phyloP scores from a whole-genome alignment of 768 basidiomycete species.

The Tulasnella sp. region DNA sequence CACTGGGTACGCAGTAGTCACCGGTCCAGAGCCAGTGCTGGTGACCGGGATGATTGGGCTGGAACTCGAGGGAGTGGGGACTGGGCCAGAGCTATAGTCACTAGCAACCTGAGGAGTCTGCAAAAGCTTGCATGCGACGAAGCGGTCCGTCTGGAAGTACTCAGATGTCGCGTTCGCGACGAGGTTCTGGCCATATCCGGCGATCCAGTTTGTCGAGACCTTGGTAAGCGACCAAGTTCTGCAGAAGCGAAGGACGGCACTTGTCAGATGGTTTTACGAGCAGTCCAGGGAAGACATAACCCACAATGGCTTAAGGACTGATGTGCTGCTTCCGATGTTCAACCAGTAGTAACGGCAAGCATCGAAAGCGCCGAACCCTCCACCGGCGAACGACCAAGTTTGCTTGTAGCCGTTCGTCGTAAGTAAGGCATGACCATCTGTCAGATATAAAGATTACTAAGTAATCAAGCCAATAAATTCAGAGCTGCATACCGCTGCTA shows the following conservation, averaged over 20 bases:
- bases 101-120: background rate
- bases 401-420: slow-evolving; percentile 11
- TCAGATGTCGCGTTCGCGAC: background rate
- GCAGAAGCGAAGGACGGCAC: background rate
- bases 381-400: slow-evolving; percentile 5
- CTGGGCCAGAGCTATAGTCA: background rate
- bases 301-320: slow-evolving; percentile 7
- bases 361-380: slow-evolving; percentile 21
- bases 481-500: background rate
- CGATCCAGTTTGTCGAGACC: slow-evolving; percentile 1
- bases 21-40: background rate
- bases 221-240: background rate
- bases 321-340: slow-evolving; percentile 9
- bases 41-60: background rate
- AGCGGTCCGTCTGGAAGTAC: slow-evolving; percentile 6
- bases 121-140: background rate
- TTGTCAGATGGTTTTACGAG: background rate
- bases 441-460: background rate
- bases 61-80: background rate
- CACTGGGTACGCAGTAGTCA: background rate
- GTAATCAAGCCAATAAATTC: background rate
- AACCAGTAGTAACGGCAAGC: slow-evolving; percentile 23
- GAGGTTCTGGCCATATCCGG: background rate
- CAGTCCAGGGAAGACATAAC: background rate
- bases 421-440: background rate